A percentile compares a stretch with the other conserved stretches of the same genome.
Conservation (phyloP, 2,329 filamentous ascomycete genomes). For the Pseudocercospora eumusae region DNA sequence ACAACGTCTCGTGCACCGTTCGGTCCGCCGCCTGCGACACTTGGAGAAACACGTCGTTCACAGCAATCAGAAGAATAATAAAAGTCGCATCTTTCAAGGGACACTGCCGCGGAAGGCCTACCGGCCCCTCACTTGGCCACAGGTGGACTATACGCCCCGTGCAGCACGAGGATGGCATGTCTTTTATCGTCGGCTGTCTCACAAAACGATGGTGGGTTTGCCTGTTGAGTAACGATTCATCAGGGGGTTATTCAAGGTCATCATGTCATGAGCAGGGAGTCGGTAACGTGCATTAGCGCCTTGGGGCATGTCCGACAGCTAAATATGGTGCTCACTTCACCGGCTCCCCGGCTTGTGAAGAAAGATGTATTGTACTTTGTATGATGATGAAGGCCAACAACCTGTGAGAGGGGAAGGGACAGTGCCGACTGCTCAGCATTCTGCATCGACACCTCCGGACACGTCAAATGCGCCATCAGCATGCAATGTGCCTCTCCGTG, state of each 20-base stretch:
- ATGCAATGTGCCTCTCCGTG: neutral
- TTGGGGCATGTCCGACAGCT: neutral
- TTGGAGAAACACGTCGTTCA: neutral
- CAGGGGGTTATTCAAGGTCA: constrained; percentile 6
- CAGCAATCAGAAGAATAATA: neutral
- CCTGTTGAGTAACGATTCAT: constrained; percentile 10
- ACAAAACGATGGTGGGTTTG: neutral
- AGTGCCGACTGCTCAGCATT: neutral
- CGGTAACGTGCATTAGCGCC: constrained; percentile 4
- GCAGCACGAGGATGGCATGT: constrained; percentile 6
- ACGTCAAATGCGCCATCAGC: neutral
- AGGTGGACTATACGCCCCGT: neutral
- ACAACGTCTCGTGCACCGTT: neutral
- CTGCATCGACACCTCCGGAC: neutral
- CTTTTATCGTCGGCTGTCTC: constrained; percentile 2
- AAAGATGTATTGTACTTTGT: no score
- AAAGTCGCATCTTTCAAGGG: neutral
- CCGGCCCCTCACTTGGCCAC: constrained; percentile 7
- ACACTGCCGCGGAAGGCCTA: neutral
- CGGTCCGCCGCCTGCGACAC: neutral
- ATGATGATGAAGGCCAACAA: neutral
- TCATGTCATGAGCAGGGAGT: neutral
- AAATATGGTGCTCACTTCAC: neutral
- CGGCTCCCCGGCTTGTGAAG: neutral
- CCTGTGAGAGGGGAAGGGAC: neutral